Conservation (phyloP, 257 asterid species). For the Mentha longifolia region DNA sequence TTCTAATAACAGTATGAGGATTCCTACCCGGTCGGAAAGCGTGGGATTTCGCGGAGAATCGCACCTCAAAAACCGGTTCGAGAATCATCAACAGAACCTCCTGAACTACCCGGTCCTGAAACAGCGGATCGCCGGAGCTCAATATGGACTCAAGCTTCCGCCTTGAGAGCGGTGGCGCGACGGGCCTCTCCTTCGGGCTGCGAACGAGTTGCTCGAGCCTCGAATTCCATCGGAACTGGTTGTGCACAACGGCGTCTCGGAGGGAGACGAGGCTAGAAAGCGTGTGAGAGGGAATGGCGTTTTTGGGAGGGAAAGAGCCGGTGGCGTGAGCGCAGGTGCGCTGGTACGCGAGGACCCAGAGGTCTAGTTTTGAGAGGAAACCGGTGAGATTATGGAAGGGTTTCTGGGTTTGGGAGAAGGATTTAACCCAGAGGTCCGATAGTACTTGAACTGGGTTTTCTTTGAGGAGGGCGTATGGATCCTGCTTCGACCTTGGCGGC, state of each 20-base stretch:
- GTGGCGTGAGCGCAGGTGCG: conserved; percentile 84
- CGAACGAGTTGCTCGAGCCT: conserved; percentile 57
- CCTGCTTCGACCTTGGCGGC: conserved; percentile 37
- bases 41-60: conserved; percentile 76
- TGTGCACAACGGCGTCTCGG: conserved; percentile 64
- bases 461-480: conserved; percentile 63
- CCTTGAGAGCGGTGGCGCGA: conserved; percentile 49
- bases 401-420: conserved; percentile 67
- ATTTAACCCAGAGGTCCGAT: conserved; percentile 82
- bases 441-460: conserved; percentile 81
- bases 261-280: conserved; percentile 65
- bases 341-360: conserved; percentile 97
- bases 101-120: conserved; percentile 89
- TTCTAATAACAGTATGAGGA: conserved; percentile 87
- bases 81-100: conserved; percentile 78
- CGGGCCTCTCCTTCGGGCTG: conserved; percentile 68
- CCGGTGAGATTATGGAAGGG: conserved; percentile 84
- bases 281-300: conserved; percentile 59
- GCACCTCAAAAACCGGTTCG: conserved; percentile 83
- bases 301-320: conserved; percentile 86
- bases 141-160: conserved; percentile 56
- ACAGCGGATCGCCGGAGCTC: conserved; percentile 53
- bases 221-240: conserved; percentile 68
- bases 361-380: conserved; percentile 81
- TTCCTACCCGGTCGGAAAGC: conserved; percentile 94